Evolutionary conservation across 371 early-diverging fungal species (phyloP).

Genomic region (Mucor circinelloides): DNA sequence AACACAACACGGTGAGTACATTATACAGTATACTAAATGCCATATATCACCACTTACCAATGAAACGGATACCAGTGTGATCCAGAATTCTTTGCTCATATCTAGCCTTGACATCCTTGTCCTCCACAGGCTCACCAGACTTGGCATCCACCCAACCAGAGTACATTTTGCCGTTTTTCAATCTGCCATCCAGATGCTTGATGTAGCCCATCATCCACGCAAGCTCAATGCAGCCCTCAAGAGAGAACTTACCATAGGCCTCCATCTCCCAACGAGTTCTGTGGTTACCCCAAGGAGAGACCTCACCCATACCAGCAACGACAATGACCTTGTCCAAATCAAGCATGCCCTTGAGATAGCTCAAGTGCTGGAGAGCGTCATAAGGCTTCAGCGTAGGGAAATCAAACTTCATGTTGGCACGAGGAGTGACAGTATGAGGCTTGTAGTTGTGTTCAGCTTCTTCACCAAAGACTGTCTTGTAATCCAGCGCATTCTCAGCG

Average conservation of each 20-base stretch:
- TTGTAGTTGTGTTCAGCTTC: slow-evolving; percentile 78
- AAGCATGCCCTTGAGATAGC: slow-evolving; percentile 84
- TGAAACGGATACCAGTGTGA: slow-evolving; percentile 94
- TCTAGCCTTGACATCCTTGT: slow-evolving; percentile 89
- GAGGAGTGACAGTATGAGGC: slow-evolving; percentile 78
- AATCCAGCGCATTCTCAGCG: slow-evolving; percentile 78
- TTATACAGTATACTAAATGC: not conserved
- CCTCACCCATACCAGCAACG: slow-evolving; percentile 94
- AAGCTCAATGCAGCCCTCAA: slow-evolving; percentile 96
- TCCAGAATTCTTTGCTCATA: slow-evolving; percentile 92
- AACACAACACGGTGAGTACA: not conserved
- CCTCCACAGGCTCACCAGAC: slow-evolving; percentile 89
- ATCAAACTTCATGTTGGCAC: slow-evolving; percentile 92
- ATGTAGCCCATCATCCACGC: slow-evolving; percentile 98
- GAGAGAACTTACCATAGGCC: slow-evolving; percentile 89
- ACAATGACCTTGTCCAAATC: slow-evolving; percentile 94
- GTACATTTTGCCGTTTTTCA: slow-evolving; percentile 81
- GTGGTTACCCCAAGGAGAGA: slow-evolving; percentile 92
- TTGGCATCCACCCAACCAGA: slow-evolving; percentile 95
- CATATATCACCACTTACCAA: slow-evolving; percentile 54
- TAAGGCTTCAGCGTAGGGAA: slow-evolving; percentile 81
- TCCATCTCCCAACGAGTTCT: slow-evolving; percentile 99
- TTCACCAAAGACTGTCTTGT: slow-evolving; percentile 74
- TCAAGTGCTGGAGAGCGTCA: slow-evolving; percentile 69
- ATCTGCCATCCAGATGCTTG: slow-evolving; percentile 86